Conservation (phyloP, 2,329 filamentous ascomycete species). For the Emergomyces orientalis region DNA sequence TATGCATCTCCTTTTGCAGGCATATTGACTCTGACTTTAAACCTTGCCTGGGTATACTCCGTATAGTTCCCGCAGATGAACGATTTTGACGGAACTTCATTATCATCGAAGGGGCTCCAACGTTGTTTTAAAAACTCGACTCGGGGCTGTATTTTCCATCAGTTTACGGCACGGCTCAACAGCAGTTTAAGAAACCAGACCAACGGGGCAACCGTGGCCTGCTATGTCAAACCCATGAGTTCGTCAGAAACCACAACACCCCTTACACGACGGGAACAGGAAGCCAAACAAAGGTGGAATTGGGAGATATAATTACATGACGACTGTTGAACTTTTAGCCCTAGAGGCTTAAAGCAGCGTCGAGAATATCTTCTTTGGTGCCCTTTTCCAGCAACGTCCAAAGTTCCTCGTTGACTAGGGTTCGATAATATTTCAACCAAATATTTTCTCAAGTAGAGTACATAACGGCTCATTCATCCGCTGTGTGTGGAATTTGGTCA, state of each 20-base stretch:
- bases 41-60: no score
- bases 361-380: neutral
- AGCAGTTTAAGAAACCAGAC: neutral
- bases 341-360: neutral
- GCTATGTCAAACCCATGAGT: neutral
- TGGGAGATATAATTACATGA: no score
- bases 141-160: neutral
- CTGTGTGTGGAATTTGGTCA: neutral
- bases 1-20: no score
- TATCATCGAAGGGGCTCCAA: neutral
- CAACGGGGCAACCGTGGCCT: neutral
- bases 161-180: neutral
- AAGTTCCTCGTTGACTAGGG: no score
- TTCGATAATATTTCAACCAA: neutral
- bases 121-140: neutral
- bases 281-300: neutral
- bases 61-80: no score
- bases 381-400: no score
- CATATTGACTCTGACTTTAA: no score
- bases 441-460: neutral
- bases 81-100: no score
- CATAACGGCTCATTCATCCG: neutral
- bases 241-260: neutral
- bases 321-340: no score
- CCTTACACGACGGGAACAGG: neutral